Evolutionary conservation across 257 asterid species (phyloP).

Genomic region (Dorcoceras hygrometricum): DNA sequence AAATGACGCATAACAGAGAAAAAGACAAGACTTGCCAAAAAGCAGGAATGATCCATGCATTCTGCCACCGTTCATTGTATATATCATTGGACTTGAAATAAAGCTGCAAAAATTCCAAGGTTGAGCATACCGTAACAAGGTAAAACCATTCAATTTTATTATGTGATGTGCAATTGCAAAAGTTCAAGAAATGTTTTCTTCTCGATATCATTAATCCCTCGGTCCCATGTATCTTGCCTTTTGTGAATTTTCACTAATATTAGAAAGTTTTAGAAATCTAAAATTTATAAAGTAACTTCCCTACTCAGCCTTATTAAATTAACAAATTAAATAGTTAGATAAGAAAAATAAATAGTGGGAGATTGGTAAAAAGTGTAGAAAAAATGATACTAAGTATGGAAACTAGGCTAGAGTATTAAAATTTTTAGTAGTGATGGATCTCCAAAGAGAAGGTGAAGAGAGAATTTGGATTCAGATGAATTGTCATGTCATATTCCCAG

Average conservation of each 20-base stretch:
- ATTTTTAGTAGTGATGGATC: background rate
- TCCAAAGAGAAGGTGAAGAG: background rate
- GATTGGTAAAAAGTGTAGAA: too few species aligned
- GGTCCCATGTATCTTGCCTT: too few species aligned
- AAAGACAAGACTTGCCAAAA: conserved; percentile 94
- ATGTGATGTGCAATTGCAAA: background rate
- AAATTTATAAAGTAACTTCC: too few species aligned
- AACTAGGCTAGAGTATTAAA: too few species aligned
- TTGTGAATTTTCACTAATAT: too few species aligned
- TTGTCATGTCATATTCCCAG: background rate
- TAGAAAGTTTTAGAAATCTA: too few species aligned
- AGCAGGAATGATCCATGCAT: conserved; percentile 96
- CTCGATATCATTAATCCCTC: conserved; percentile 3
- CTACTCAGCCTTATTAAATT: too few species aligned
- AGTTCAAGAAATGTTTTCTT: background rate
- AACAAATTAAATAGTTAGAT: too few species aligned
- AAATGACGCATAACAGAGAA: conserved; percentile 81
- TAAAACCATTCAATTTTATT: background rate
- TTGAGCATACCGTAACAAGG: conserved; percentile 21
- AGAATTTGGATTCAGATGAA: background rate
- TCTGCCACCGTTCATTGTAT: conserved; percentile 93
- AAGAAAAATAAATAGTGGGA: too few species aligned
- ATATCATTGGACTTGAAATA: conserved; percentile 84
- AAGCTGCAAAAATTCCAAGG: conserved; percentile 52
- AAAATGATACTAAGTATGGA: too few species aligned